These are phyloP conservation scores for Mycena amicta DNA, from an alignment of 768 basidiomycete genomes.

Conservation along the genomic window DNA sequence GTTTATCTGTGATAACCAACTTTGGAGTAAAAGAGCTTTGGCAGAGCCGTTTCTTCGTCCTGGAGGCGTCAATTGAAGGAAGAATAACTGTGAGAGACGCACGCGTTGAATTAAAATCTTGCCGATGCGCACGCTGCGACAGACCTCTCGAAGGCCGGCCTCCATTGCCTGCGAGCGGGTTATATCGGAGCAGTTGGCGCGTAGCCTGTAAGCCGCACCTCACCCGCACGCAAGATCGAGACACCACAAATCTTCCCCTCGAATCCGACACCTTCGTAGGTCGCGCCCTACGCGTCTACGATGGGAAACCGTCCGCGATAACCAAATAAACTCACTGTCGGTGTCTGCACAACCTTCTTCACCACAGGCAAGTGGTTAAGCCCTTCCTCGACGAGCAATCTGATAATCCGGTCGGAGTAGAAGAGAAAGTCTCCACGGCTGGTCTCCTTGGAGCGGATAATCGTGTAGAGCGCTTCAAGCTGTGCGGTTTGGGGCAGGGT, in stretches of 20 bases:
- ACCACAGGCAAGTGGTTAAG: constrained; percentile 81
- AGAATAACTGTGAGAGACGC: constrained; percentile 25
- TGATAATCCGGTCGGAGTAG: constrained; percentile 91
- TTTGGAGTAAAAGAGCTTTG: constrained; percentile 93
- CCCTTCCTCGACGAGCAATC: constrained; percentile 79
- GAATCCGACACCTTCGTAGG: constrained; percentile 91
- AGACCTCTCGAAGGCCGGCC: constrained; percentile 93
- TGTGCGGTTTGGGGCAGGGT: constrained; percentile 89
- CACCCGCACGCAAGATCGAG: constrained; percentile 91
- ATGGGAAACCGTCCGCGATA: neutral
- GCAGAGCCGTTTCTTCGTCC: constrained; percentile 93
- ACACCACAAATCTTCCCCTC: constrained; percentile 97
- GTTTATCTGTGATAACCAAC: constrained; percentile 44
- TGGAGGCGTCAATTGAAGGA: constrained; percentile 30
- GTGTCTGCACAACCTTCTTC: constrained; percentile 78
- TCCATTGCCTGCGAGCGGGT: constrained; percentile 81
- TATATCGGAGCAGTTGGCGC: constrained; percentile 4
- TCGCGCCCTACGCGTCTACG: constrained; percentile 56
- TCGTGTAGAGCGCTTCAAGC: constrained; percentile 93
- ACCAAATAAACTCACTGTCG: constrained; percentile 58
- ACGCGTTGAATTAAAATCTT: constrained; percentile 98
- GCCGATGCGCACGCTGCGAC: constrained; percentile 90
- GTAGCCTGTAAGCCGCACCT: constrained; percentile 49
- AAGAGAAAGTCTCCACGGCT: constrained; percentile 94
- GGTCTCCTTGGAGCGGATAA: constrained; percentile 88